Conservation (phyloP, 768 basidiomycete species). For the Lactifluus volemus region DNA sequence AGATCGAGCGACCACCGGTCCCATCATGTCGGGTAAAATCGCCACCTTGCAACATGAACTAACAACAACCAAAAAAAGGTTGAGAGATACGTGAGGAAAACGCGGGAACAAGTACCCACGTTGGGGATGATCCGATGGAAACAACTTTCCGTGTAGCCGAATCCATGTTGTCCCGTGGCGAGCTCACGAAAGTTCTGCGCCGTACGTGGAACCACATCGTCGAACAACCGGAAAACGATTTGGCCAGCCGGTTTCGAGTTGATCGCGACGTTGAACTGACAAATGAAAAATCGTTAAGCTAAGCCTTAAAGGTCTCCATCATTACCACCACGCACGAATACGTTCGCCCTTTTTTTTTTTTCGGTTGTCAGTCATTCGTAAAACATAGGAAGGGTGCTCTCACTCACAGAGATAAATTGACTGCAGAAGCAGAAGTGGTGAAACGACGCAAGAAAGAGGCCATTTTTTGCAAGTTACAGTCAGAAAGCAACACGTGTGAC, state of each 20-base stretch:
- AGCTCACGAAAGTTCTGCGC: conserved; percentile 76
- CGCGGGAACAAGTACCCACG: conserved; percentile 19
- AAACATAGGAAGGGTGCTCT: neutral
- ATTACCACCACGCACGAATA: conserved; percentile 15
- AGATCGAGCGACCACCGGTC: conserved; percentile 33
- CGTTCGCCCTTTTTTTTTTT: conserved; percentile 23
- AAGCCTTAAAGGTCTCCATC: too few species aligned
- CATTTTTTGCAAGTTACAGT: conserved; percentile 7
- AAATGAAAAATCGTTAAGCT: too few species aligned
- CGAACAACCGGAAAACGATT: conserved; percentile 77
- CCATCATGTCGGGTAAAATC: conserved; percentile 32
- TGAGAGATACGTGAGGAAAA: too few species aligned
- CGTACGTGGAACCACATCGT: conserved; percentile 76
- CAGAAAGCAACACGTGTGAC: too few species aligned
- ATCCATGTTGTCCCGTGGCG: conserved; percentile 54
- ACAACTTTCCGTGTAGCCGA: conserved; percentile 58
- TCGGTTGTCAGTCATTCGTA: neutral
- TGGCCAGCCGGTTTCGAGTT: conserved; percentile 52
- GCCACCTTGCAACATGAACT: conserved; percentile 35
- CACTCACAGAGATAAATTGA: conserved; percentile 17
- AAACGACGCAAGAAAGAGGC: conserved; percentile 22
- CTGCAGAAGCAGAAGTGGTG: conserved; percentile 18
- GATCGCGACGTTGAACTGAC: conserved; percentile 59
- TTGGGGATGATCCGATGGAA: conserved; percentile 56
- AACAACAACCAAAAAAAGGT: too few species aligned